Evolutionary conservation across 2,329 filamentous ascomycete genomes (phyloP).

Genomic region (Penicillium polonicum): DNA sequence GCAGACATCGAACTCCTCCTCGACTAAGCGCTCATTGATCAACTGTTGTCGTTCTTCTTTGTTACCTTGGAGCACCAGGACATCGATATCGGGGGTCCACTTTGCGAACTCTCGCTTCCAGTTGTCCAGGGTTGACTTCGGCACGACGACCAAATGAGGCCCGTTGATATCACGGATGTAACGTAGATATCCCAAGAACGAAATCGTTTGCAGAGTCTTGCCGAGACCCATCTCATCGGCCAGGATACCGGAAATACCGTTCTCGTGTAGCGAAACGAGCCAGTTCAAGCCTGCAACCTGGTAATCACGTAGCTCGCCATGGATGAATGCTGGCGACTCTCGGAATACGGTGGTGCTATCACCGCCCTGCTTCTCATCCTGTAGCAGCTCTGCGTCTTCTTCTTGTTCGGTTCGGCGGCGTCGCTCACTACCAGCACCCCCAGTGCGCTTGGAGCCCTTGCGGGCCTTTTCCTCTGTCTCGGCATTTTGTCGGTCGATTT

Average conservation of each 20-base stretch:
- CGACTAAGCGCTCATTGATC: slow-evolving; percentile 86
- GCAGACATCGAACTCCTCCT: slow-evolving; percentile 96
- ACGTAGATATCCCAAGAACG: slow-evolving; percentile 90
- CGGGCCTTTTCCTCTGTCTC: slow-evolving; percentile 67
- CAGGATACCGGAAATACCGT: slow-evolving; percentile 95
- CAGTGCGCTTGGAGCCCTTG: slow-evolving; percentile 74
- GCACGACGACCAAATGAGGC: slow-evolving; percentile 86
- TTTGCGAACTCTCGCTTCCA: slow-evolving; percentile 92
- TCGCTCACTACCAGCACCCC: slow-evolving; percentile 75
- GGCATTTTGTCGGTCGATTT: slow-evolving; percentile 90
- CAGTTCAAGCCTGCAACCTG: slow-evolving; percentile 95
- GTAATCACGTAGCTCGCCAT: slow-evolving; percentile 92
- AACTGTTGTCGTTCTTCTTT: slow-evolving; percentile 89
- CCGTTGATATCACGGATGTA: slow-evolving; percentile 87
- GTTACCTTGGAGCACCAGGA: slow-evolving; percentile 87
- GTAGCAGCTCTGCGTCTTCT: slow-evolving; percentile 83
- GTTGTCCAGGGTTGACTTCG: slow-evolving; percentile 97
- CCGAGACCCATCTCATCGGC: slow-evolving; percentile 98
- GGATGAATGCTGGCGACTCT: slow-evolving; percentile 86
- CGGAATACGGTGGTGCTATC: slow-evolving; percentile 87
- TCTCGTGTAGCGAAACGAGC: slow-evolving; percentile 96
- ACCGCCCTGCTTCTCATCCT: slow-evolving; percentile 86
- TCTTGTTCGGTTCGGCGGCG: slow-evolving; percentile 92
- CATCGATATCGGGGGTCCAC: slow-evolving; percentile 95
- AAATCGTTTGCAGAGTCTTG: slow-evolving; percentile 96